Percentiles rank a stretch among this genome's conserved stretches.
These are phyloP conservation scores for Tritrichomonas foetus DNA, from an alignment of 208 protist genomes.

Conservation along the genomic window DNA sequence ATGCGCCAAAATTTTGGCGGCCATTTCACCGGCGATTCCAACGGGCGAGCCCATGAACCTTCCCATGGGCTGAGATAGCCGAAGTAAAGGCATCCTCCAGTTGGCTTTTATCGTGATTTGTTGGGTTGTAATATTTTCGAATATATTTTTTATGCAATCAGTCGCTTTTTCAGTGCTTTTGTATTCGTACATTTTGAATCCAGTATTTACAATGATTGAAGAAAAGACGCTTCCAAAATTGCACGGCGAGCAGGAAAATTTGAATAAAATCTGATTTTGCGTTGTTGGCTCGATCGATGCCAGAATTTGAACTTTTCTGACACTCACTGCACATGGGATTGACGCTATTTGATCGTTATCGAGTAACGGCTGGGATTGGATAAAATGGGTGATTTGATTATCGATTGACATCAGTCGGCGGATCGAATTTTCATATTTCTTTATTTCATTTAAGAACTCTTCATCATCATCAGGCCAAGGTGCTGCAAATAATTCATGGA, in stretches of 20 bases:
- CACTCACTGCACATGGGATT: background rate
- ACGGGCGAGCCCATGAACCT: background rate
- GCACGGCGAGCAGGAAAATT: background rate
- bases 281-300: background rate
- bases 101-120: background rate
- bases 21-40: background rate
- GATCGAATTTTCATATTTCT: background rate
- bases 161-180: background rate
- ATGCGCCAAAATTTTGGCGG: background rate
- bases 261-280: background rate
- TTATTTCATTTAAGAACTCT: background rate
- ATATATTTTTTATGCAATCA: background rate
- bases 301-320: background rate
- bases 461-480: background rate
- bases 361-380: background rate
- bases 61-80: background rate
- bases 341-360: slow-evolving; percentile 29
- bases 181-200: background rate
- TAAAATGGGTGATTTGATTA: background rate
- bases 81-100: background rate
- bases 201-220: background rate
- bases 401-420: background rate
- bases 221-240: background rate
- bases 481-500: background rate
- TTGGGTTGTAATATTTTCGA: background rate